phyloP scores from a whole-genome alignment of 441 rosid species.

The Aquilaria agallochum region DNA sequence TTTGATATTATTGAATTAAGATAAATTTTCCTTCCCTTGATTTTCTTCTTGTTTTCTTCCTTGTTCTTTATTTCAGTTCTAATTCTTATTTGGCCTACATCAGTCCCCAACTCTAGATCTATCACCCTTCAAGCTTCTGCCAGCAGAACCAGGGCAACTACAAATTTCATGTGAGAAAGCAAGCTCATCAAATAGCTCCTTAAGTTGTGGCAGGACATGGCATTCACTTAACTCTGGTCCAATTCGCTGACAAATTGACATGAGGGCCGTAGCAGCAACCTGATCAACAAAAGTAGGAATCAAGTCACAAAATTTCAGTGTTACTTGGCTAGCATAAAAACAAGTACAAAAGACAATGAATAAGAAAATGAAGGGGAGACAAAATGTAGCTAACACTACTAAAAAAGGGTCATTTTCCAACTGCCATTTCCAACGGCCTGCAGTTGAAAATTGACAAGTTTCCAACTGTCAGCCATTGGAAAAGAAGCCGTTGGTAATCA shows the following conservation, averaged over 20 bases:
- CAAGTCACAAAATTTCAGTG: constrained; percentile 7
- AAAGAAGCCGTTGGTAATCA: too few species aligned
- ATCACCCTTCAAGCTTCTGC: constrained; percentile 38
- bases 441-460: too few species aligned
- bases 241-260: constrained; percentile 80
- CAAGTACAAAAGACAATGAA: constrained; percentile 3
- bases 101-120: constrained; percentile 44
- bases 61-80: too few species aligned
- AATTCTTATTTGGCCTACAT: too few species aligned
- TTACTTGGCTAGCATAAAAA: constrained; percentile 7
- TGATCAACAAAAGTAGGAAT: constrained; percentile 26
- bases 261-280: constrained; percentile 78
- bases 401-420: too few species aligned
- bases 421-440: too few species aligned
- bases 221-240: constrained; percentile 87
- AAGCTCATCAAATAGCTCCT: constrained; percentile 88
- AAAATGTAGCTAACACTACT: not conserved
- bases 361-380: not conserved
- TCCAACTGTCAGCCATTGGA: too few species aligned
- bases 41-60: too few species aligned
- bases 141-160: constrained; percentile 40
- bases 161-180: constrained; percentile 81
- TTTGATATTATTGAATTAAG: too few species aligned
- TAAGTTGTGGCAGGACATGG: constrained; percentile 90
- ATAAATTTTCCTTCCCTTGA: too few species aligned